Evolutionary conservation across 352 stramenopile species (phyloP).

Genomic region (Phytopythium delawarense): DNA sequence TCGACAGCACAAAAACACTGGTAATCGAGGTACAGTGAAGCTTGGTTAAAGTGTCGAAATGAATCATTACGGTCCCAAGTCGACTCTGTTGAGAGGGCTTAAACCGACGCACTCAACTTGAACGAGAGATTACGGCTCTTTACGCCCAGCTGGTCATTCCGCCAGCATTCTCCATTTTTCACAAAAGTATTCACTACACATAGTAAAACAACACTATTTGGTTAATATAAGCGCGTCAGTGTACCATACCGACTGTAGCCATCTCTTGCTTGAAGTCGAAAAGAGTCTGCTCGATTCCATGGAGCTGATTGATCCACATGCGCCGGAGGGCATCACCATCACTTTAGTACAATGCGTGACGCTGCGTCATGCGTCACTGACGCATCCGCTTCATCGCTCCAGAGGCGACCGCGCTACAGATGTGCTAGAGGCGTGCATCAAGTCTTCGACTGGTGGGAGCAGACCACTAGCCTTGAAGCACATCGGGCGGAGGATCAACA

Average conservation of each 20-base stretch:
- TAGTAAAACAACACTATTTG: background rate
- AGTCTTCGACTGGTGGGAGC: too few relatives aligned
- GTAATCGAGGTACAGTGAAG: background rate
- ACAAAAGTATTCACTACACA: background rate
- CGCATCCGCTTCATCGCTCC: too few relatives aligned
- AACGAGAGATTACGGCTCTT: background rate
- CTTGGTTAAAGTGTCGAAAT: background rate
- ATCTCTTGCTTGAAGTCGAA: conserved; percentile 1
- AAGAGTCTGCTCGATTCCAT: background rate
- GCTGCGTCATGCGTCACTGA: too few relatives aligned
- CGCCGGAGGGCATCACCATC: too few relatives aligned
- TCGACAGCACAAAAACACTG: background rate
- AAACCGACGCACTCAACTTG: background rate
- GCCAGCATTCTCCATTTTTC: background rate
- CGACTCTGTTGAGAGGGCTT: background rate
- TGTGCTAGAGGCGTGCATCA: too few relatives aligned
- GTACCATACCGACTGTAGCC: background rate
- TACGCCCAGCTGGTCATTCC: background rate
- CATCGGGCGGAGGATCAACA: too few relatives aligned
- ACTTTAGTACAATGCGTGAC: too few relatives aligned
- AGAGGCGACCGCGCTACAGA: too few relatives aligned
- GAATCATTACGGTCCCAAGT: background rate
- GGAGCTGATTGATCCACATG: too few relatives aligned
- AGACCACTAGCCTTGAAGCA: too few relatives aligned
- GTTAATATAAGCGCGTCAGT: background rate